These are phyloP conservation scores for Verruconis gallopava DNA, from an alignment of 2,329 filamentous ascomycete species.

Conservation along the genomic window DNA sequence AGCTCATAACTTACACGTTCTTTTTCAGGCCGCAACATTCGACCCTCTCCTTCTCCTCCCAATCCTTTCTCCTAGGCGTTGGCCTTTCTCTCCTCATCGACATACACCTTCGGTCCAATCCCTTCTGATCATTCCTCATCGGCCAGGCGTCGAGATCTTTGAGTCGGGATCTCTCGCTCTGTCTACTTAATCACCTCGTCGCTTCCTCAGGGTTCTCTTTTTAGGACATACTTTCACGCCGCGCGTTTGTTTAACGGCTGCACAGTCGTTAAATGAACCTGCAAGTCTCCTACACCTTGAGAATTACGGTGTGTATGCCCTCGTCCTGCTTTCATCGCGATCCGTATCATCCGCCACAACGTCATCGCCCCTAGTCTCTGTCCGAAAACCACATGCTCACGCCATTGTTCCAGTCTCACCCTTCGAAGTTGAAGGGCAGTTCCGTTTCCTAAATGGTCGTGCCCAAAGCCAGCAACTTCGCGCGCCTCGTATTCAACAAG, in stretches of 20 bases:
- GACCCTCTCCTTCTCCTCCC: no score
- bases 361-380: no score
- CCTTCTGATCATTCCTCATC: no score
- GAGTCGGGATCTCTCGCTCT: no score
- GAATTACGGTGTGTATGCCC: constrained; percentile 48
- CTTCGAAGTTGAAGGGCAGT: constrained; percentile 46
- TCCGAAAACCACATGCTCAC: constrained; percentile 1
- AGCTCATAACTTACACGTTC: no score
- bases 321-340: neutral
- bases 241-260: constrained; percentile 79
- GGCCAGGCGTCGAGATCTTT: no score
- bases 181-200: no score
- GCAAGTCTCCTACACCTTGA: constrained; percentile 52
- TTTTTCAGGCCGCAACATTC: no score
- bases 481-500: constrained; percentile 95
- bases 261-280: constrained; percentile 99
- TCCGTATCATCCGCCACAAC: constrained; percentile 3
- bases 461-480: constrained; percentile 64
- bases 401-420: constrained; percentile 31
- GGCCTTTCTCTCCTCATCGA: no score
- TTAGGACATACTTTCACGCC: constrained; percentile 13
- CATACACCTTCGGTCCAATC: no score
- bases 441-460: constrained; percentile 74
- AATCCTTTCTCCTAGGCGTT: no score
- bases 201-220: no score